Evolutionary conservation across 345 rosid genomes (phyloP), one percentile per base, ranked within the genome.

Genomic region (Carallia pectinifolia): DNA sequence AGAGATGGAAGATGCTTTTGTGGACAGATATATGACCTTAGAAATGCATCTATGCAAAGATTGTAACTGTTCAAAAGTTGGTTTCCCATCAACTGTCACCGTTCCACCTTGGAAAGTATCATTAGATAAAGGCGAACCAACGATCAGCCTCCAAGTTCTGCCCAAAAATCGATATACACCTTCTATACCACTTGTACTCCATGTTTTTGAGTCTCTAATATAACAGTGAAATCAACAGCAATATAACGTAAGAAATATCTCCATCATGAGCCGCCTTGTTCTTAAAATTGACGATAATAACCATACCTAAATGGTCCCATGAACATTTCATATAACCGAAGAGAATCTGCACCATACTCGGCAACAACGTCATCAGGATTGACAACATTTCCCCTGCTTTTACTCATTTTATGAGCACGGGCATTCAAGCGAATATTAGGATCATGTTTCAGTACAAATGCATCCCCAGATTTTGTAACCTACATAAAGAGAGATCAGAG

Each of bases 241-340:
- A 61, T 72, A 63, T 4, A 37, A 4, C 12, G 60, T 50, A 37
- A 67, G 65, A 31, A 29, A 58, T 19, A 68, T 48, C 48, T 17
- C 33, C 16, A n/a, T 55, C n/a, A 29, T 62, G 71, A 36, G 53
- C 54, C 58, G 29, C 37, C 65, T 67, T 58, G 53, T 17, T 40
- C 19, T 17, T 53, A 7, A 61, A 74, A n/a, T 31, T 5, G 31
- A 29, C 44, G 15, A 64, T 30, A 64, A 31, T 1, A 61, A n/a
- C 16, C n/a, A 66, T 82, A 91, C 98, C 97, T 84, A 74, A 94
- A 89, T 37, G 97, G 98, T 77, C 98, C 98, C 97, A 94, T 91
- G 85, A 94, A 94, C 97, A 94, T 94, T 76, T 94, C 98, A 64
- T 94, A 94, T 50, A 94, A 75, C 19, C 98, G 86, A 74, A 94